Percentiles rank a stretch among this genome's conserved stretches.
Evolutionary conservation across 257 asterid species (phyloP).

Genomic region (Rehmannia glutinosa): DNA sequence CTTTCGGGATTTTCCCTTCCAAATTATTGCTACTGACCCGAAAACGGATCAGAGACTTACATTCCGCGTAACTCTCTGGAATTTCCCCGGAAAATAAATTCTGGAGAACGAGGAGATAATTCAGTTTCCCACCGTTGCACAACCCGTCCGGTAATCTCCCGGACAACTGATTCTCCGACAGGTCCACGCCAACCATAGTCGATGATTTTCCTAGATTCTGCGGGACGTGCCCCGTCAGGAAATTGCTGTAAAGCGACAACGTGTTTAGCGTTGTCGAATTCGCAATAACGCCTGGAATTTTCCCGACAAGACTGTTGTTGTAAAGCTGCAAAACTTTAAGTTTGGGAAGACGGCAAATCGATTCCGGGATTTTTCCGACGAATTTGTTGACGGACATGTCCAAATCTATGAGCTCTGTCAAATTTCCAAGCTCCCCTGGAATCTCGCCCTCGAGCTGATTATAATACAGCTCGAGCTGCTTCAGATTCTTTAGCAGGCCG

Average conservation of each 20-base stretch:
- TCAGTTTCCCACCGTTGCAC: constrained; percentile 66
- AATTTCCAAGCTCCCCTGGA: constrained; percentile 72
- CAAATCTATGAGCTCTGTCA: constrained; percentile 47
- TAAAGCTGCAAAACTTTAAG: constrained; percentile 61
- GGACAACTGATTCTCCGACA: constrained; percentile 69
- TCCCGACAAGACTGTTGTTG: constrained; percentile 66
- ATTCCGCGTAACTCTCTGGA: constrained; percentile 58
- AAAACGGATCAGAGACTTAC: constrained; percentile 68
- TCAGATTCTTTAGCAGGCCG: constrained; percentile 48
- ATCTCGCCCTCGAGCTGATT: constrained; percentile 71
- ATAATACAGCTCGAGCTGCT: constrained; percentile 78
- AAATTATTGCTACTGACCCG: constrained; percentile 60
- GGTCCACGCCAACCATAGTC: constrained; percentile 53
- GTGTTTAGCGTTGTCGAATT: constrained; percentile 55
- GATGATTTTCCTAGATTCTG: constrained; percentile 58
- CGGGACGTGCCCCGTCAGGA: constrained; percentile 69
- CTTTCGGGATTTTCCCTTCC: constrained; percentile 63
- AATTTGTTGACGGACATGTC: constrained; percentile 79
- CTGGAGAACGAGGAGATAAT: constrained; percentile 66
- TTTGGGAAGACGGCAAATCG: constrained; percentile 67
- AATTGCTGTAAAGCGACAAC: constrained; percentile 70
- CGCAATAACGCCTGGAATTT: constrained; percentile 54
- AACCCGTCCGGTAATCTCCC: constrained; percentile 66
- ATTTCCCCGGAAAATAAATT: constrained; percentile 62
- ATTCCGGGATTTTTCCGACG: constrained; percentile 53